A percentile compares a stretch with the other conserved stretches of the same genome.
Conservation (phyloP, 2,329 filamentous ascomycete genomes). For the Coniochaeta ligniaria region DNA sequence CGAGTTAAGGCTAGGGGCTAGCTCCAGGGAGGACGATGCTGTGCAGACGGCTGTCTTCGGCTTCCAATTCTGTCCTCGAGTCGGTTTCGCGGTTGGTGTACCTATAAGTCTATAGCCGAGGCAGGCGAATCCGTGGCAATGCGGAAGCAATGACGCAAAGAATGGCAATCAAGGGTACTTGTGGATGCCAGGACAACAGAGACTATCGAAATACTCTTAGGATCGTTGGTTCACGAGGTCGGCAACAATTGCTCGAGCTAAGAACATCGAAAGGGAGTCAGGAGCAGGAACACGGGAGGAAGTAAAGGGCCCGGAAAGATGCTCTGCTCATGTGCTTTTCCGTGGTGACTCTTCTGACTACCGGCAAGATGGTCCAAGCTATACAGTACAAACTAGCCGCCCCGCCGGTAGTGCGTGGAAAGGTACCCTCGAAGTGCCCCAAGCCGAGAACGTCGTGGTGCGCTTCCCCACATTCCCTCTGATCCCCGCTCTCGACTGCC, state of each 20-base stretch:
- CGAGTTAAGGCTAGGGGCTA: neutral
- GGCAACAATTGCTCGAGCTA: neutral
- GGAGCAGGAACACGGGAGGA: neutral
- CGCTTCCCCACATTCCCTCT: neutral
- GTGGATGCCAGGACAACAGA: neutral
- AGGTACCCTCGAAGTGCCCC: neutral
- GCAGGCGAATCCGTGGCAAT: neutral
- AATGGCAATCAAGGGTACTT: neutral
- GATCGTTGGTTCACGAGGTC: neutral
- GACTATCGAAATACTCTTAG: neutral
- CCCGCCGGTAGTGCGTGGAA: neutral
- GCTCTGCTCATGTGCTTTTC: constrained; percentile 1
- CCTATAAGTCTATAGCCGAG: constrained; percentile 1
- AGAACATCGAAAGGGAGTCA: neutral
- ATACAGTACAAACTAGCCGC: neutral
- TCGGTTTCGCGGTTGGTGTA: neutral
- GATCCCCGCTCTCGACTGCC: neutral
- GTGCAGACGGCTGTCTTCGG: neutral
- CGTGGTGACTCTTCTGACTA: constrained; percentile 1
- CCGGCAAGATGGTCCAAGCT: neutral
- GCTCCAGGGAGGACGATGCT: neutral
- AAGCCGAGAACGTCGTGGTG: neutral
- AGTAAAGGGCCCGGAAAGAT: neutral
- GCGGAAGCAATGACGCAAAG: constrained; percentile 1
- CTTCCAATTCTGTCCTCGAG: neutral